These are phyloP conservation scores for Inonotus obliquus DNA, from an alignment of 1,284 basidiomycete genomes.

Conservation along the genomic window DNA sequence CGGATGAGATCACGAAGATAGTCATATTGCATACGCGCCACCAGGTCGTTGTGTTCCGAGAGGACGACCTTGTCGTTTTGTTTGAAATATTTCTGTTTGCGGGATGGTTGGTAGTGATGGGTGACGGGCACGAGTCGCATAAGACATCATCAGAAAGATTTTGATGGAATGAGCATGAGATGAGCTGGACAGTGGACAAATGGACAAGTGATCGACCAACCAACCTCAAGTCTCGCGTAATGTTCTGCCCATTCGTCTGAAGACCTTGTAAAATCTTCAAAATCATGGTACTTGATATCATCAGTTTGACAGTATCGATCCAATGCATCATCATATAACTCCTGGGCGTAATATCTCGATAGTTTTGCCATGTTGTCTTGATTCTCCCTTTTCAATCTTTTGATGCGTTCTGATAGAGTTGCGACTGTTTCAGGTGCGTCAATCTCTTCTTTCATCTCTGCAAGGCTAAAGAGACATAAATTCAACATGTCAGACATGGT, in stretches of 20 bases:
- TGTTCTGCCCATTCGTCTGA: slow-evolving; percentile 14
- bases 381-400: slow-evolving; percentile 35
- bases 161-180: neutral
- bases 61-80: slow-evolving; percentile 5
- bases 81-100: slow-evolving; percentile 17
- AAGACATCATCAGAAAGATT: no score
- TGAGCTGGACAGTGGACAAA: neutral
- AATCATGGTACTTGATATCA: slow-evolving; percentile 29
- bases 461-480: no score
- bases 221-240: slow-evolving; percentile 18
- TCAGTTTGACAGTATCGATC: slow-evolving; percentile 31
- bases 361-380: slow-evolving; percentile 38
- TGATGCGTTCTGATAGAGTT: slow-evolving; percentile 32
- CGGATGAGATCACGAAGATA: slow-evolving; percentile 35
- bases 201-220: neutral
- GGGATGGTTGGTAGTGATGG: neutral
- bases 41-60: slow-evolving; percentile 15
- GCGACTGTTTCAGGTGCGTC: slow-evolving; percentile 26
- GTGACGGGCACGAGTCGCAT: neutral
- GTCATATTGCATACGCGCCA: slow-evolving; percentile 35
- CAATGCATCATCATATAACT: slow-evolving; percentile 36
- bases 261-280: slow-evolving; percentile 23
- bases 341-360: slow-evolving; percentile 36
- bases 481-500: neutral
- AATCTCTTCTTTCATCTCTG: slow-evolving; percentile 21